Conservation (phyloP, 2,329 filamentous ascomycete genomes). For the Cyanodermella asteris region DNA sequence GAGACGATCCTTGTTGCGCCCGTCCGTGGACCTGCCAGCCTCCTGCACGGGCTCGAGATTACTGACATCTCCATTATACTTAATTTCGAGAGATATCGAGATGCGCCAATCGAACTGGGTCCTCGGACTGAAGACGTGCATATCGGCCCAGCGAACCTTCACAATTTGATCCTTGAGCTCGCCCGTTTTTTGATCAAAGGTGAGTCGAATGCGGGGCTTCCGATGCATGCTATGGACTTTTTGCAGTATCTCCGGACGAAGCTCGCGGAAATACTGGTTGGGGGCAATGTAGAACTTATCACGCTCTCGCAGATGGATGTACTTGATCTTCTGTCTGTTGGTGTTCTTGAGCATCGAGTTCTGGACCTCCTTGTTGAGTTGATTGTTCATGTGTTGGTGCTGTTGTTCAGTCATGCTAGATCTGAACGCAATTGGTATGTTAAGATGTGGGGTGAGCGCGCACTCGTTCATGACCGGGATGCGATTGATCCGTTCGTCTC, state of each 20-base stretch:
- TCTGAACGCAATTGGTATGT: conserved; percentile 43
- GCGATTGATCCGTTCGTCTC: conserved; percentile 43
- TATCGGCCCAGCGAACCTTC: conserved; percentile 68
- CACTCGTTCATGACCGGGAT: conserved; percentile 50
- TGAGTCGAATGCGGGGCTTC: conserved; percentile 49
- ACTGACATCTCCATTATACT: conserved; percentile 48
- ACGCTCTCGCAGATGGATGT: too few species aligned
- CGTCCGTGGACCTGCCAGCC: conserved; percentile 23
- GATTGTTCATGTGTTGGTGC: conserved; percentile 66
- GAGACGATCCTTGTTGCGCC: conserved; percentile 74
- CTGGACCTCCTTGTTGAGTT: conserved; percentile 48
- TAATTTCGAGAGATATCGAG: conserved; percentile 86
- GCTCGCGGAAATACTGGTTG: conserved; percentile 8
- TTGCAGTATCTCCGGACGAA: too few species aligned
- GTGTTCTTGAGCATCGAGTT: conserved; percentile 29
- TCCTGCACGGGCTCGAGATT: conserved; percentile 24
- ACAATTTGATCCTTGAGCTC: conserved; percentile 63
- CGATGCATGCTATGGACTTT: too few species aligned
- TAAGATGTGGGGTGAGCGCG: conserved; percentile 34
- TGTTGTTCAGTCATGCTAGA: conserved; percentile 90
- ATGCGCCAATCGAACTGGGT: conserved; percentile 74
- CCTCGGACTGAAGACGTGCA: conserved; percentile 66
- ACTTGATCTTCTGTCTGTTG: too few species aligned
- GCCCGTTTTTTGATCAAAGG: conserved; percentile 49
- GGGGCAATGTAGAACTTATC: too few species aligned